phyloP scores from a whole-genome alignment of 169 alveolate species.

The Plasmodium ovale region DNA sequence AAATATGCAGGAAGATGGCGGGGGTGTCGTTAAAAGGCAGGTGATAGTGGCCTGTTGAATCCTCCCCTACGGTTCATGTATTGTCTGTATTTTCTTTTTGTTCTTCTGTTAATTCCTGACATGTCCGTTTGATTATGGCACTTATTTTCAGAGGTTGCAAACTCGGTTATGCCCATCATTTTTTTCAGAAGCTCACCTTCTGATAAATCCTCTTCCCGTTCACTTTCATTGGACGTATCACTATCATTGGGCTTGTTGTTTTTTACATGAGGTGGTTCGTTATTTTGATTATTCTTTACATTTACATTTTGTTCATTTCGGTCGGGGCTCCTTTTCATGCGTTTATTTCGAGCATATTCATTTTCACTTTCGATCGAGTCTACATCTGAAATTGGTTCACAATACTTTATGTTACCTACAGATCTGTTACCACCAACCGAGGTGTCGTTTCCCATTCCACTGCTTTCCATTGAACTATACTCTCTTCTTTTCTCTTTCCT shows the following conservation, averaged over 20 bases:
- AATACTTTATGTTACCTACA: too few relatives aligned
- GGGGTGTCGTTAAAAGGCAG: slow-evolving; percentile 77
- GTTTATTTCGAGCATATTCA: not conserved
- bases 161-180: slow-evolving; percentile 88
- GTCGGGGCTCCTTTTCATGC: not conserved
- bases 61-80: slow-evolving; percentile 96
- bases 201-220: slow-evolving; percentile 53
- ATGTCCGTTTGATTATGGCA: slow-evolving; percentile 88
- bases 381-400: too few relatives aligned
- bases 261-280: not conserved
- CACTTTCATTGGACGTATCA: slow-evolving; percentile 10
- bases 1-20: not conserved
- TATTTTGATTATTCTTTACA: not conserved
- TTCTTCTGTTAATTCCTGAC: slow-evolving; percentile 88
- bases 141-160: slow-evolving; percentile 85
- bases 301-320: not conserved
- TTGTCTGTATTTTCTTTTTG: slow-evolving; percentile 93
- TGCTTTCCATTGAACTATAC: not conserved
- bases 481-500: not conserved
- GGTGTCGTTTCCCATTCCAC: not conserved
- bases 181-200: slow-evolving; percentile 84
- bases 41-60: slow-evolving; percentile 93
- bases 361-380: not conserved
- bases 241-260: slow-evolving; percentile 1
- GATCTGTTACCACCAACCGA: not conserved